A percentile compares a stretch with the other conserved stretches of the same genome.
Evolutionary conservation across 1,284 basidiomycete species (phyloP).

Genomic region (Stygiomarasmius scandens): DNA sequence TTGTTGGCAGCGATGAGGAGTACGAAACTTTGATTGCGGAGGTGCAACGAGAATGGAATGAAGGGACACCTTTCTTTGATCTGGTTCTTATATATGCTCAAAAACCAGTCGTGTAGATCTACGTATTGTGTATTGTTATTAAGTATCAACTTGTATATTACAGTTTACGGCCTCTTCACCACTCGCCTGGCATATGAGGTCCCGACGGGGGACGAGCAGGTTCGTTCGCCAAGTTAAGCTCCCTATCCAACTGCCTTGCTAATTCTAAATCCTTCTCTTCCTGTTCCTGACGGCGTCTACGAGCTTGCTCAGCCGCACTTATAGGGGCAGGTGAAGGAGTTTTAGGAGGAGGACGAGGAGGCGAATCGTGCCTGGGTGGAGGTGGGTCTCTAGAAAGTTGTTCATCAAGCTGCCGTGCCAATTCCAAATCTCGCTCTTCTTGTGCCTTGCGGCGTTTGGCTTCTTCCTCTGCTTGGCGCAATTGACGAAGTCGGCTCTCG

Average conservation of each 20-base stretch:
- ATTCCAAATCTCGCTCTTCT: constrained; percentile 32
- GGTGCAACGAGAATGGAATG: constrained; percentile 2
- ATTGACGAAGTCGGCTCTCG: constrained; percentile 16
- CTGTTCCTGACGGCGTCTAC: constrained; percentile 27
- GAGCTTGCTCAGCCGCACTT: constrained; percentile 34
- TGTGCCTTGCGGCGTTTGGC: constrained; percentile 30
- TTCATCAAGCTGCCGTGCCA: constrained; percentile 39
- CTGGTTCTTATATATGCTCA: neutral
- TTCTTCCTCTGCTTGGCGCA: constrained; percentile 36
- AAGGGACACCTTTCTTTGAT: neutral
- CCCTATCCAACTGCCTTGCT: constrained; percentile 42
- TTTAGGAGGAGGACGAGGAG: constrained; percentile 1
- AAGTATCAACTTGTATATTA: too few relatives aligned
- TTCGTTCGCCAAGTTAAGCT: constrained; percentile 38
- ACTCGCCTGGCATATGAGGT: constrained; percentile 3
- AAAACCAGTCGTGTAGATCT: neutral
- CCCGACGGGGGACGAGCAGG: neutral
- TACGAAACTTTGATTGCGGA: neutral
- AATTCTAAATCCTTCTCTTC: constrained; percentile 33
- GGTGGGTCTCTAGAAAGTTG: neutral
- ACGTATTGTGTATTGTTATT: too few relatives aligned
- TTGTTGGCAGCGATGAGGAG: neutral
- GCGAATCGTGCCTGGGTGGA: neutral
- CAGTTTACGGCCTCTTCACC: too few relatives aligned
- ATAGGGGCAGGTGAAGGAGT: constrained; percentile 2